phyloP scores from a whole-genome alignment of 2,329 filamentous ascomycete genomes.

The Didymella keratinophila region DNA sequence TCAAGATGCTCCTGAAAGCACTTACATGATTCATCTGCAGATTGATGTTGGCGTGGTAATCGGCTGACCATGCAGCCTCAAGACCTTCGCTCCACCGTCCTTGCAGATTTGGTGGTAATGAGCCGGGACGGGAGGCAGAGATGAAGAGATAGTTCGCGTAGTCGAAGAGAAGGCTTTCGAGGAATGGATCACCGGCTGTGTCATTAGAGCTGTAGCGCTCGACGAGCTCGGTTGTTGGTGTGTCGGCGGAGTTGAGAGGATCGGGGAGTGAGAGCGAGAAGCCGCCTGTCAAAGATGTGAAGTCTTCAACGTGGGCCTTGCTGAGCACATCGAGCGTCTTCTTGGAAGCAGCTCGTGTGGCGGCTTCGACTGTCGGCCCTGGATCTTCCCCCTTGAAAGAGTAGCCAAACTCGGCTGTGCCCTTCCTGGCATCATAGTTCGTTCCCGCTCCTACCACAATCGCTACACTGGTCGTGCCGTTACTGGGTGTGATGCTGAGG shows the following conservation, averaged over 20 bases:
- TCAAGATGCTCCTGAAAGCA: not conserved
- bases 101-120: conserved; percentile 64
- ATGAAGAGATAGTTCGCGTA: conserved; percentile 64
- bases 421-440: conserved; percentile 61
- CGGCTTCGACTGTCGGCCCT: conserved; percentile 46
- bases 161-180: conserved; percentile 63
- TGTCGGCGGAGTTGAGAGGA: conserved; percentile 48
- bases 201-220: conserved; percentile 37
- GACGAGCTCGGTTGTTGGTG: conserved; percentile 51
- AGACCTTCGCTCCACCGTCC: conserved; percentile 63
- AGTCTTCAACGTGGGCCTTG: conserved; percentile 54
- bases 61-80: conserved; percentile 59
- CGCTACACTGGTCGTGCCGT: conserved; percentile 37
- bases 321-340: conserved; percentile 48
- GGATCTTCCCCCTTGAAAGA: conserved; percentile 61
- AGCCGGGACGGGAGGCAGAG: conserved; percentile 59
- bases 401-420: conserved; percentile 54
- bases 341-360: conserved; percentile 44
- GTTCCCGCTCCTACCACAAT: conserved; percentile 57
- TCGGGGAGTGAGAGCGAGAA: conserved; percentile 60
- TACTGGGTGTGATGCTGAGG: conserved; percentile 19
- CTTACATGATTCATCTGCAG: conserved; percentile 65
- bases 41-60: conserved; percentile 68
- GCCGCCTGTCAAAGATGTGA: conserved; percentile 46
- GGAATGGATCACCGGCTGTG: conserved; percentile 57